These are phyloP conservation scores for Xylariales sp. DNA, from an alignment of 2,329 filamentous ascomycete genomes.

Conservation along the genomic window DNA sequence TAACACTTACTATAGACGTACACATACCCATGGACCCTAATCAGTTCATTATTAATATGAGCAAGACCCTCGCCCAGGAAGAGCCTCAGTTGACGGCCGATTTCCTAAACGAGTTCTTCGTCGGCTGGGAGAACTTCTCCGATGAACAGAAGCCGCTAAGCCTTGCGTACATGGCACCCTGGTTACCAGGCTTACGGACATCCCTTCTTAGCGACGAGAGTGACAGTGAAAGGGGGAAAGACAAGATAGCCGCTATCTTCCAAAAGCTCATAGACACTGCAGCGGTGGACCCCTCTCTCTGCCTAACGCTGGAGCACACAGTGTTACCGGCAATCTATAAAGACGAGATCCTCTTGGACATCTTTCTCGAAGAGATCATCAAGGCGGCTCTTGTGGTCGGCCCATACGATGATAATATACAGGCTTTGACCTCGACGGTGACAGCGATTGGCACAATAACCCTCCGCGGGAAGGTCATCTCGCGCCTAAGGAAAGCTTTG, in stretches of 20 bases:
- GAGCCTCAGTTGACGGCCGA: constrained; percentile 76
- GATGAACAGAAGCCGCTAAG: constrained; percentile 75
- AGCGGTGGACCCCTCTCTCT: constrained; percentile 68
- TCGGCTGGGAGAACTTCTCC: constrained; percentile 76
- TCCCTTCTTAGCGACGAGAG: constrained; percentile 68
- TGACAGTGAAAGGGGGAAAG: constrained; percentile 74
- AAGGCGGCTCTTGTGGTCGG: constrained; percentile 70
- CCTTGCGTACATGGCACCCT: constrained; percentile 76
- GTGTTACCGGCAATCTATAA: constrained; percentile 73
- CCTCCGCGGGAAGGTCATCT: constrained; percentile 72
- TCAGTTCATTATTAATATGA: constrained; percentile 73
- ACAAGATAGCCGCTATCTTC: constrained; percentile 72
- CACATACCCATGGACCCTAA: constrained; percentile 72
- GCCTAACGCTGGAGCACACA: constrained; percentile 71
- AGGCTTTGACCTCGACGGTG: constrained; percentile 71
- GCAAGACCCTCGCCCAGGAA: constrained; percentile 69
- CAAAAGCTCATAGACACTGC: constrained; percentile 75
- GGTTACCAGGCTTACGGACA: constrained; percentile 71
- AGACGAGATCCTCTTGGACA: constrained; percentile 73
- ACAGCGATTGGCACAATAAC: constrained; percentile 73
- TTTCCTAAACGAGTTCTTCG: constrained; percentile 79
- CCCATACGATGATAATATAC: constrained; percentile 68
- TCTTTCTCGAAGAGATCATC: constrained; percentile 74
- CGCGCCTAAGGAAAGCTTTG: constrained; percentile 72
- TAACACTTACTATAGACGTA: constrained; percentile 60